A percentile compares a stretch with the other conserved stretches of the same genome.
Conservation (phyloP, 2,329 filamentous ascomycete species). For the Biscogniauxia sp. region DNA sequence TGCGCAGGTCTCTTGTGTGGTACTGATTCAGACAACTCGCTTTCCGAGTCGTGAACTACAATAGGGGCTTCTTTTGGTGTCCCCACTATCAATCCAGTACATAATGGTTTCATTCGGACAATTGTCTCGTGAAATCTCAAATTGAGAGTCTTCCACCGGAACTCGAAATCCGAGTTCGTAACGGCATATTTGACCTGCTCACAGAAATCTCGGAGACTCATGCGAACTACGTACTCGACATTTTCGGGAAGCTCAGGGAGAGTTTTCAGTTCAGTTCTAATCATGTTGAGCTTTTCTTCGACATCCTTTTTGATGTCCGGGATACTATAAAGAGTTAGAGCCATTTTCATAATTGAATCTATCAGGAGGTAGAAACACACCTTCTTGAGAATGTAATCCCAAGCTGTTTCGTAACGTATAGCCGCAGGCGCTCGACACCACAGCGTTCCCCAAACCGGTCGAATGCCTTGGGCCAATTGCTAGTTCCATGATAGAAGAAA, state of each 20-base stretch:
- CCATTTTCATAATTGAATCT: background rate
- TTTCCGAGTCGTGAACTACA: conserved; percentile 29
- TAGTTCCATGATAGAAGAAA: conserved; percentile 42
- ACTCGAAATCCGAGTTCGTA: conserved; percentile 40
- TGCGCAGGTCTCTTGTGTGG: background rate
- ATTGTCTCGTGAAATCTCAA: conserved; percentile 20
- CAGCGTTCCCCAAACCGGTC: conserved; percentile 43
- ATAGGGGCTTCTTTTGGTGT: background rate
- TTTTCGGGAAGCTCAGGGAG: conserved; percentile 66
- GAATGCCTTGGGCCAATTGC: conserved; percentile 46
- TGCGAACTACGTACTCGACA: conserved; percentile 58
- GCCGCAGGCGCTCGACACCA: conserved; percentile 50
- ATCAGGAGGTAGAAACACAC: background rate
- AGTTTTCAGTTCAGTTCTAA: conserved; percentile 50
- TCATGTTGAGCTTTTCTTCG: conserved; percentile 42
- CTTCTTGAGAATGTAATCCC: conserved; percentile 47
- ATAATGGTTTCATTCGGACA: conserved; percentile 20
- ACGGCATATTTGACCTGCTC: conserved; percentile 49
- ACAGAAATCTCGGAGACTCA: conserved; percentile 55
- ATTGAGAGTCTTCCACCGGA: conserved; percentile 17
- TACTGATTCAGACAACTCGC: background rate
- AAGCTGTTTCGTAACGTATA: conserved; percentile 49
- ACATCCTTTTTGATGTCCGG: conserved; percentile 52
- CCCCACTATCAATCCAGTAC: conserved; percentile 3
- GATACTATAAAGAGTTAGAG: conserved; percentile 35